Evolutionary conservation across 169 alveolate genomes (phyloP).

Genomic region (Cryptosporidium meleagridis): DNA sequence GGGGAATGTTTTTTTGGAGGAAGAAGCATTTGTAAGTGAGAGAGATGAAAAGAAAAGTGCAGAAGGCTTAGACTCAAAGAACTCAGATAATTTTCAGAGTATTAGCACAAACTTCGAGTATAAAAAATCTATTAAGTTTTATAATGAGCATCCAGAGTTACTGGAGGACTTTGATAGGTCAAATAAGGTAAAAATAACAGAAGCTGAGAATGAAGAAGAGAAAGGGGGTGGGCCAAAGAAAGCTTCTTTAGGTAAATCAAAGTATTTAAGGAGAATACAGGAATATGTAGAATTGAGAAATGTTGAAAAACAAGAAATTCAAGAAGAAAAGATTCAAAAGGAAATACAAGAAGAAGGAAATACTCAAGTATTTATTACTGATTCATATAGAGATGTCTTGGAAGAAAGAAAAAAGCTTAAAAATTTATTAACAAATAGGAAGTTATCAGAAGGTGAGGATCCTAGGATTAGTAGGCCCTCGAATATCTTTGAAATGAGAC

Average conservation of each 20-base stretch:
- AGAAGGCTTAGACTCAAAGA: not conserved
- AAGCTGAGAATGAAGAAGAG: not conserved
- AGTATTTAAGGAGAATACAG: constrained; percentile 28
- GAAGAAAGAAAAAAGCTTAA: constrained; percentile 31
- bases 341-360: constrained; percentile 36
- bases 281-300: constrained; percentile 37
- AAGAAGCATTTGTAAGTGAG: not conserved
- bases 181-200: not conserved
- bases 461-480: not conserved
- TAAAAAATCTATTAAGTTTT: constrained; percentile 24
- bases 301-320: constrained; percentile 55
- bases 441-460: not conserved
- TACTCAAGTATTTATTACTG: constrained; percentile 38
- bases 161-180: constrained; percentile 36
- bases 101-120: constrained; percentile 2
- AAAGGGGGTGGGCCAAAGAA: not conserved
- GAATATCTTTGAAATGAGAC: constrained; percentile 32
- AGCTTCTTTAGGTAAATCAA: constrained; percentile 18
- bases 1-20: not conserved
- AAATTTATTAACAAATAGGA: not conserved
- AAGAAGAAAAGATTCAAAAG: constrained; percentile 62
- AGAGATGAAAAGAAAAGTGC: not conserved
- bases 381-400: constrained; percentile 8
- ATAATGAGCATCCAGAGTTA: constrained; percentile 51
- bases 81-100: not conserved